phyloP scores from a whole-genome alignment of 495 filamentous ascomycete species.

The Aspergillus bridgeri region DNA sequence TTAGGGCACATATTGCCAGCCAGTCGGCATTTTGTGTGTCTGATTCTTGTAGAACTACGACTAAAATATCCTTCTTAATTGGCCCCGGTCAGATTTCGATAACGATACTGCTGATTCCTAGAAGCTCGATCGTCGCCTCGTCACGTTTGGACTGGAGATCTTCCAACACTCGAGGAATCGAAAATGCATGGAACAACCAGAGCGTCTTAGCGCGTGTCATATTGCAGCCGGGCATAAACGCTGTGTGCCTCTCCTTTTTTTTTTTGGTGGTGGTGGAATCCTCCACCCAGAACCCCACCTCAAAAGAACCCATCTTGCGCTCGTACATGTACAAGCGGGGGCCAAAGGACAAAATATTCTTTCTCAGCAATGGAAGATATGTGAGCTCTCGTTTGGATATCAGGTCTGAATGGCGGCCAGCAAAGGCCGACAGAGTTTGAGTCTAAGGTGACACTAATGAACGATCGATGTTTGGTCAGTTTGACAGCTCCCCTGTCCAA shows the following conservation, averaged over 20 bases:
- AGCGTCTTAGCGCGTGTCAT: slow-evolving; percentile 6
- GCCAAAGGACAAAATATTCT: no score
- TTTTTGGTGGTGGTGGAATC: neutral
- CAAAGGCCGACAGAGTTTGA: no score
- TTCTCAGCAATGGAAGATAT: neutral
- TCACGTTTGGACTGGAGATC: slow-evolving; percentile 14
- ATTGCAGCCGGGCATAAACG: slow-evolving; percentile 1
- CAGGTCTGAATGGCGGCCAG: neutral
- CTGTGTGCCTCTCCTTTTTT: neutral
- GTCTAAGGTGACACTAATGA: no score
- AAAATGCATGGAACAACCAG: slow-evolving; percentile 13
- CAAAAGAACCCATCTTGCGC: no score
- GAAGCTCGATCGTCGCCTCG: slow-evolving; percentile 4
- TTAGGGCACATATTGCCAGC: no score
- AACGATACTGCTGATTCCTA: neutral
- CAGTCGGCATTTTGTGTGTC: no score
- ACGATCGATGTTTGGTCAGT: no score
- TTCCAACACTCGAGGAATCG: slow-evolving; percentile 1
- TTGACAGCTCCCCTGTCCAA: no score
- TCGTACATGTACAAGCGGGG: no score
- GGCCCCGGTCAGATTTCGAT: neutral
- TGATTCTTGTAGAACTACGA: no score
- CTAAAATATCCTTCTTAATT: no score
- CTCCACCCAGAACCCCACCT: no score
- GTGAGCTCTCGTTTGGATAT: slow-evolving; percentile 1